Evolutionary conservation across 768 basidiomycete species (phyloP), one percentile per base, ranked within the genome.

Genomic region (Steccherinum ochraceum): DNA sequence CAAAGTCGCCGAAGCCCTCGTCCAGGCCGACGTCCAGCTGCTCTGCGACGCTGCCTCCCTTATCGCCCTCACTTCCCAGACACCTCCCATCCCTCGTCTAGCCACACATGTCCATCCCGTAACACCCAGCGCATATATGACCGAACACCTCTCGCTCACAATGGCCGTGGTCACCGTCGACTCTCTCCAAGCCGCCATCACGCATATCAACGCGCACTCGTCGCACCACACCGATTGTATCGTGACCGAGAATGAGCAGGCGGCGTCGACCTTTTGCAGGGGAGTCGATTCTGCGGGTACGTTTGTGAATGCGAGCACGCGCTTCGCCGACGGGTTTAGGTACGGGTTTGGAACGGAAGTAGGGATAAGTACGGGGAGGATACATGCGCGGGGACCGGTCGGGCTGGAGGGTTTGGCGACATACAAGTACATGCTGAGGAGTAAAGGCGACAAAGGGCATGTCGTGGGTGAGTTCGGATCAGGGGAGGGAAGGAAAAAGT

Each of bases 331-430:
- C 66, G 95, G 96, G 12, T 96, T 94, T 69, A 71, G 95, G 53
- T 98, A 93, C 64, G 96, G 96, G 0, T 93, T 96, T 57, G 96
- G 96, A 2, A 94, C 96, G 3, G 96, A 98, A 68, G 95, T 99
- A 0, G 96, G 96, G 7, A 96, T 99, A 61, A 89, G 88, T 65
- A 99, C 96, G 0, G 94, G 95, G 1, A 84, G 89, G 62, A 95
- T 96, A 50, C 96, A 99, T 62, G 94, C 96, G 13, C 77, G 95
- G 40, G 96, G 96, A 2, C 96, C 96, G 0, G 95, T 98, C 1
- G 95, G 95, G 0, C 73, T 97, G 48, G 91, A 97, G 57, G 93
- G 93, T 1, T 72, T 96, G 56, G 88, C 93, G 39, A 96, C 85
- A 52, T 98, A 99, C 76, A 98, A 98, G 71, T 99, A 97, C 67